phyloP scores from a whole-genome alignment of 257 asterid species.

The Penstemon eatonii region DNA sequence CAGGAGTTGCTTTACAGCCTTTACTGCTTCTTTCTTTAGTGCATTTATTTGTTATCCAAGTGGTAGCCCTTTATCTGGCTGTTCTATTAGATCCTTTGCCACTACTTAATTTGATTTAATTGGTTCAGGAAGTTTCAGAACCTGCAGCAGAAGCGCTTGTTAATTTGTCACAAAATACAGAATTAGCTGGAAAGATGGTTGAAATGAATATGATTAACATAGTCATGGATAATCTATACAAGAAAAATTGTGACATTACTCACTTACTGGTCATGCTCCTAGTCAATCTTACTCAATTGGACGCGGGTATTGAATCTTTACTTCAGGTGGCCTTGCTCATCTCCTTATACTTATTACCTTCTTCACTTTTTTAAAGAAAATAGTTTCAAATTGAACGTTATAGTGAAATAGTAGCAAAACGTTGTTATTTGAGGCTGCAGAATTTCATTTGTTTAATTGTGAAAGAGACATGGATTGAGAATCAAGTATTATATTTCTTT shows the following conservation, averaged over 20 bases:
- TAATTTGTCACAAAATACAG: slow-evolving; percentile 73
- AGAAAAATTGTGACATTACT: slow-evolving; percentile 56
- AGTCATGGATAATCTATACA: slow-evolving; percentile 67
- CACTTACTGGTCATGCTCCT: slow-evolving; percentile 81
- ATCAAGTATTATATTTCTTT: not conserved
- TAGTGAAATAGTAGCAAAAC: not conserved
- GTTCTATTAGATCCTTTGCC: slow-evolving; percentile 14
- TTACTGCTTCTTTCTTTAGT: not conserved
- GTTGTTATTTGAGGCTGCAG: slow-evolving; percentile 16
- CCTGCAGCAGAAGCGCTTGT: slow-evolving; percentile 94
- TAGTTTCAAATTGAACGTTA: not conserved
- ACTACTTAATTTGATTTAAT: slow-evolving; percentile 21
- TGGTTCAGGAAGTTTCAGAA: slow-evolving; percentile 79
- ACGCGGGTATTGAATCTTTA: slow-evolving; percentile 76
- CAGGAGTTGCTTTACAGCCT: not conserved
- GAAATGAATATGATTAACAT: slow-evolving; percentile 54
- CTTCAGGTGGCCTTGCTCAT: slow-evolving; percentile 65
- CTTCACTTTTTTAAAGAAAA: not conserved
- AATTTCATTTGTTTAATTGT: slow-evolving; percentile 4
- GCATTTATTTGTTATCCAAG: not conserved
- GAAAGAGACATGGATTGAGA: slow-evolving; percentile 3
- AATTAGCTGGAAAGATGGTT: slow-evolving; percentile 69
- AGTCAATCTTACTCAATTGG: slow-evolving; percentile 85
- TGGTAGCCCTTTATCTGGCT: not conserved
- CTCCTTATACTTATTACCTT: slow-evolving; percentile 8